Evolutionary conservation across 2,329 filamentous ascomycete species (phyloP), one percentile per base, ranked within the genome.

Genomic region (Cladobotryum protrusum): DNA sequence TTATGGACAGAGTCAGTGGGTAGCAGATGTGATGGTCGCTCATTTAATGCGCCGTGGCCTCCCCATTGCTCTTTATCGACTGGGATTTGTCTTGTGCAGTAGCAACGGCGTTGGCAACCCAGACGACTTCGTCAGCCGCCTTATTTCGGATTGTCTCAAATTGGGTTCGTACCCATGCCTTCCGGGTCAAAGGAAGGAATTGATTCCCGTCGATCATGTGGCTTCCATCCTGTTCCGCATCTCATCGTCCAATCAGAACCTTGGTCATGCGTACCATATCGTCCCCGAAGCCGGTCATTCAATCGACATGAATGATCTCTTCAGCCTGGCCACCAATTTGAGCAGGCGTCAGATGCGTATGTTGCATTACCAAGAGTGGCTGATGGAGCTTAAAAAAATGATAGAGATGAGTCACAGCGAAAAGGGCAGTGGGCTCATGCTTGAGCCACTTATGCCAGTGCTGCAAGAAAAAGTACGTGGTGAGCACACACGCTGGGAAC

Each of bases 1-100:
- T 20, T 47, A 47, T 20, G 45, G 45, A n/a, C 45, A 47, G 20
- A 47, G 45, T 2, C 45, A 47, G 12, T 47, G 45, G 45, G 45
- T 47, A 3, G 45, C 45, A 41, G 45, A 47, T 18, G 45, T 40
- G 24, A 47, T 47, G 36, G 45, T 47, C 15, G 18, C 45, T 41
- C 4, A 32, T 13, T 32, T 47, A 36, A 47, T 47, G 36, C 36
- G 37, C n/a, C 36, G 24, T 29, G 45, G 45, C 1, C 41, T 47
- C 2, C 45, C 45, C 2, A 35, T 39, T 13, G 36, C 45, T 20
- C 39, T 47, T 41, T 47, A 47, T 33, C 34, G 45, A 29, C 36
- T 42, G 6, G 45, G 45, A 9, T 42, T 47, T 24, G 17, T 20
- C 14, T 34, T 47, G 14, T 47, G 45, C 3, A 47, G 35, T 20